Evolutionary conservation across 768 basidiomycete genomes (phyloP).

Genomic region (Tricholoma terreum): DNA sequence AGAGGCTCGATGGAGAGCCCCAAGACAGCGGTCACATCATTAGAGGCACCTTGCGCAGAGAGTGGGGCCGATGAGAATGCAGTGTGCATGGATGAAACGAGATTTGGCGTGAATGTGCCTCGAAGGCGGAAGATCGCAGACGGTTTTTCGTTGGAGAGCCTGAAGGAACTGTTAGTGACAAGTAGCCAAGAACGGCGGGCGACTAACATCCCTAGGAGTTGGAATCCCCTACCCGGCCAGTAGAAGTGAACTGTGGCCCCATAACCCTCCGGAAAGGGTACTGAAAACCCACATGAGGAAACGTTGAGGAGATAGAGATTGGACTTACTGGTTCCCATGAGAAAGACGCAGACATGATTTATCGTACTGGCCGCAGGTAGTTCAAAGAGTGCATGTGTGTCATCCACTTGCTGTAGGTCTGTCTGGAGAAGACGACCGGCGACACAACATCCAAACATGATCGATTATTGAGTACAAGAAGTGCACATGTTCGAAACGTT

Average conservation of each 20-base stretch:
- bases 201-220: constrained; percentile 77
- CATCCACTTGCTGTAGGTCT: constrained; percentile 76
- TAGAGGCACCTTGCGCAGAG: constrained; percentile 28
- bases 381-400: constrained; percentile 79
- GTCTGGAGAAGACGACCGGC: constrained; percentile 79
- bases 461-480: background rate
- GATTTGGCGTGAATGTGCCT: constrained; percentile 50
- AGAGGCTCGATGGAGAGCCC: constrained; percentile 83
- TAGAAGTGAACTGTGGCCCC: constrained; percentile 83
- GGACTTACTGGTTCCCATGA: constrained; percentile 68
- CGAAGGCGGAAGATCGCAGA: constrained; percentile 85
- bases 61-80: constrained; percentile 34
- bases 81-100: constrained; percentile 33
- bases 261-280: constrained; percentile 80
- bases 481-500: background rate
- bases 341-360: constrained; percentile 84
- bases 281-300: constrained; percentile 26
- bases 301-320: background rate
- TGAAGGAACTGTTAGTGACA: constrained; percentile 24
- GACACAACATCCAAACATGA: constrained; percentile 79
- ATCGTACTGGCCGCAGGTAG: constrained; percentile 67
- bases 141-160: constrained; percentile 88
- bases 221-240: constrained; percentile 86
- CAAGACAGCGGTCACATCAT: constrained; percentile 66
- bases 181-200: background rate